These are phyloP conservation scores for Agarophyton chilense DNA, from an alignment of 23 red algal genomes.

Conservation along the genomic window DNA sequence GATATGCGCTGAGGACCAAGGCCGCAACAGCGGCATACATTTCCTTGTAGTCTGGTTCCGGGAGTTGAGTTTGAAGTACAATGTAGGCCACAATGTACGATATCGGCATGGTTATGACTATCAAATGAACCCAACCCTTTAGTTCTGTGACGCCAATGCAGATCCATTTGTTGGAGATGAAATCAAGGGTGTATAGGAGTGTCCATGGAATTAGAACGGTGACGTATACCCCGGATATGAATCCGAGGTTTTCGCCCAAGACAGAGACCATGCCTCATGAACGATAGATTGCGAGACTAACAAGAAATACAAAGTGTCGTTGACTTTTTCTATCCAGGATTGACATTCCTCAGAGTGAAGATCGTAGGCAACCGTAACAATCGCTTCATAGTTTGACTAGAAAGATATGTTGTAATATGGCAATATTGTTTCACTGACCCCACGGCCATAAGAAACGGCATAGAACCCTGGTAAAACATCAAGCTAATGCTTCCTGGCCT, in stretches of 20 bases:
- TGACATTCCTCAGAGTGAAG: no score
- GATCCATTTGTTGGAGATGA: slow-evolving; percentile 55
- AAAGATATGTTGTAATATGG: no score
- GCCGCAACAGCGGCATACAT: slow-evolving; percentile 51
- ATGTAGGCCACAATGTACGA: slow-evolving; percentile 43
- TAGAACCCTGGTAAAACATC: no score
- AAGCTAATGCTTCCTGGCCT: no score
- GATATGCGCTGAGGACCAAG: slow-evolving; percentile 28
- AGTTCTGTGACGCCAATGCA: slow-evolving; percentile 2
- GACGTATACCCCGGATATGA: slow-evolving; percentile 48
- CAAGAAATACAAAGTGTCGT: no score
- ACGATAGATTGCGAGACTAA: not conserved
- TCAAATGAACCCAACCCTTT: slow-evolving; percentile 34
- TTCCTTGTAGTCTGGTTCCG: slow-evolving; percentile 64
- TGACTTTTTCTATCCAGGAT: no score
- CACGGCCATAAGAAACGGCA: no score
- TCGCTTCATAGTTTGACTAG: no score
- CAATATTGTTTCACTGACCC: no score
- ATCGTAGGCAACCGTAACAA: no score
- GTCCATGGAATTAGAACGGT: slow-evolving; percentile 57
- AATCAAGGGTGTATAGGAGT: slow-evolving; percentile 53
- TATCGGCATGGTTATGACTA: slow-evolving; percentile 33
- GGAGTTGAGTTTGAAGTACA: slow-evolving; percentile 30
- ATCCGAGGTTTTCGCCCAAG: not conserved
- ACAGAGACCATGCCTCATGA: not conserved